Percentiles rank a stretch among this genome's conserved stretches.
phyloP scores from a whole-genome alignment of 192 early-diverging fungal species.

The Ramicandelaber brevisporus region DNA sequence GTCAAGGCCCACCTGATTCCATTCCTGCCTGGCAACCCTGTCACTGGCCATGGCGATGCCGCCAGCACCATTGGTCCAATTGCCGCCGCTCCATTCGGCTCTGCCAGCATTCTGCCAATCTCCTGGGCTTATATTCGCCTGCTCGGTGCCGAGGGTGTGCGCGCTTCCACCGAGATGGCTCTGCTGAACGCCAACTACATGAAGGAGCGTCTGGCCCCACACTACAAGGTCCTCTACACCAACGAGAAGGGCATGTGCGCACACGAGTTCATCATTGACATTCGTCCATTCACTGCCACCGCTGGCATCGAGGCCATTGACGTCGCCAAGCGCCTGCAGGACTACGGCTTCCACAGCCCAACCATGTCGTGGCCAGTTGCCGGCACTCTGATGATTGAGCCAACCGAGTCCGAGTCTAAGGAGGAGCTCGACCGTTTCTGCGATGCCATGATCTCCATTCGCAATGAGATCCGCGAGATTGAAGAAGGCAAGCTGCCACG shows the following conservation, averaged over 20 bases:
- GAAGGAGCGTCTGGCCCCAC: slow-evolving; percentile 61
- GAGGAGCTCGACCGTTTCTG: slow-evolving; percentile 91
- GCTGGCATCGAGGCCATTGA: slow-evolving; percentile 81
- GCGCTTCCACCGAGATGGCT: slow-evolving; percentile 64
- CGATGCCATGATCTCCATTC: slow-evolving; percentile 93
- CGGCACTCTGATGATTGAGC: slow-evolving; percentile 99
- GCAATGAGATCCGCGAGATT: slow-evolving; percentile 71
- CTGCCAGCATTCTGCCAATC: slow-evolving; percentile 85
- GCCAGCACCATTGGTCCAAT: slow-evolving; percentile 65
- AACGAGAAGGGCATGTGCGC: slow-evolving; percentile 91
- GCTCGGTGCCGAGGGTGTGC: slow-evolving; percentile 86
- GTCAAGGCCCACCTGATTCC: slow-evolving; percentile 75
- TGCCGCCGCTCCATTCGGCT: slow-evolving; percentile 90
- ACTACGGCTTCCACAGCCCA: slow-evolving; percentile 96
- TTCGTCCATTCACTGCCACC: slow-evolving; percentile 55
- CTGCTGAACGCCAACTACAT: slow-evolving; percentile 99
- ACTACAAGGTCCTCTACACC: slow-evolving; percentile 82
- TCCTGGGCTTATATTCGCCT: slow-evolving; percentile 98
- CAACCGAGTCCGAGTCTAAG: slow-evolving; percentile 88
- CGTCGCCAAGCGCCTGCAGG: slow-evolving; percentile 95
- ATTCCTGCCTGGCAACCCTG: slow-evolving; percentile 79
- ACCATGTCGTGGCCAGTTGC: slow-evolving; percentile 99
- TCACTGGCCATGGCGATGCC: slow-evolving; percentile 29
- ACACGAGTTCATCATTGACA: slow-evolving; percentile 98
- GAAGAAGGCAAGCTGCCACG: slow-evolving; percentile 64